phyloP scores from a whole-genome alignment of 257 asterid species.

The Scutellaria barbata region DNA sequence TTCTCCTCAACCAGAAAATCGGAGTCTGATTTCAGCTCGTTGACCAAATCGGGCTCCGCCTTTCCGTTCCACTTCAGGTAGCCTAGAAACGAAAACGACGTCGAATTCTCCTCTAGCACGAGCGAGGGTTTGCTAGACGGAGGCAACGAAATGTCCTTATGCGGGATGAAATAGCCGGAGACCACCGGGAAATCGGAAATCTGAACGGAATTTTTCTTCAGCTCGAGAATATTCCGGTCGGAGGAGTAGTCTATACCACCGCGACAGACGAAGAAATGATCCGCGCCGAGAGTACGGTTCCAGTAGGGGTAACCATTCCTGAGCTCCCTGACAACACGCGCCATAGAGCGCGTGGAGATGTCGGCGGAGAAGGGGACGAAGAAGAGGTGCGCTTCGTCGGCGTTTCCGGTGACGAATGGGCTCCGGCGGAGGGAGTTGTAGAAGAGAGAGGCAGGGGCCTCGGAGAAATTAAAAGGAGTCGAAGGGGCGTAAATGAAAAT shows the following conservation, averaged over 20 bases:
- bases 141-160: conserved; percentile 77
- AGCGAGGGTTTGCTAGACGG: conserved; percentile 42
- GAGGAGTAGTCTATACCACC: conserved; percentile 73
- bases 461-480: conserved; percentile 44
- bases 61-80: conserved; percentile 62
- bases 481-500: conserved; percentile 67
- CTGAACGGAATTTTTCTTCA: conserved; percentile 86
- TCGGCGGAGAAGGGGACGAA: conserved; percentile 74
- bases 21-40: conserved; percentile 51
- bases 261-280: conserved; percentile 73
- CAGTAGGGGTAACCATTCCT: conserved; percentile 63
- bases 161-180: conserved; percentile 78
- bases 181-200: conserved; percentile 71
- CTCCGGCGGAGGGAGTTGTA: conserved; percentile 60
- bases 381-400: conserved; percentile 77
- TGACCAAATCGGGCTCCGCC: conserved; percentile 48
- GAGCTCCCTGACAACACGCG: conserved; percentile 64
- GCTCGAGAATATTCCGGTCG: conserved; percentile 76
- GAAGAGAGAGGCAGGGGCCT: conserved; percentile 60
- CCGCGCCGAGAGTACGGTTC: conserved; percentile 96
- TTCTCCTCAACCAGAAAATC: conserved; percentile 59
- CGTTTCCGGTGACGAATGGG: conserved; percentile 58
- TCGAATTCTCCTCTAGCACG: conserved; percentile 25
- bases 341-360: conserved; percentile 62
- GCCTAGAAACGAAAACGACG: conserved; percentile 46